Base-by-base conservation (phyloP, 768 basidiomycete genomes). In the Macrolepiota albuminosa region DNA sequence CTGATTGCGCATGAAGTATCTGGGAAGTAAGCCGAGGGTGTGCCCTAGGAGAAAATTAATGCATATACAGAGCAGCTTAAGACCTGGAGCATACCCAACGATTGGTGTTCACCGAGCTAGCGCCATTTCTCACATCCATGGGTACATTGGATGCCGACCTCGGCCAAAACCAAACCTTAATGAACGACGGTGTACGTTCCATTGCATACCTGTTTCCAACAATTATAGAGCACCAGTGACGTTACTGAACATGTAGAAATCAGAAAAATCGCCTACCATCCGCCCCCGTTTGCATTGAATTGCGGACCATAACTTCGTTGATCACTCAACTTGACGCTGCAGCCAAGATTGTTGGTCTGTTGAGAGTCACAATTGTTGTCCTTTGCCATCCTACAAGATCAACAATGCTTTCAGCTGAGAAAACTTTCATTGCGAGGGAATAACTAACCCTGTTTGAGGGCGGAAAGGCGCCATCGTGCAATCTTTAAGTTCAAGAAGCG, bases 151-250 rank as follows among this genome's bases (percentile, higher is more conserved):
- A 65, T 31, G 67, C 76, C 51, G 70, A 72, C 46, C 85, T 77
- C 0, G 84, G 75, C 86, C 86, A 91, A 73, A 88, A 90, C 83
- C 84, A 91, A 50, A 89, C 75, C 61, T 85, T 86, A 67, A 90
- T 83, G 67, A 77, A 82, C 4, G 67, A 66, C 26, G 70, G 62
- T 0, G 85, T 86, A 39, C 86, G 78, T 67, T 88, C 85, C 66
- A 87, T 74, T 0, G 86, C 87, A 69, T 78, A 87, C 81, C 83
- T 87, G 24, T 55, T 18, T 37, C 36, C 6, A 11, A 18, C 33
- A 21, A 21, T 16, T 21, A 26, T 14, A 26, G 29, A 26, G 37
- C 7, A 39, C 29, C 16, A 11, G 16, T 13, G n/a, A 39, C 52
- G 37, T 26, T 24, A 16, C 37, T 37, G 24, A 6, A 26, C 14